Evolutionary conservation across 305 asterid genomes (phyloP), one percentile per base, ranked within the genome.

Genomic region (Rubia occidens): DNA sequence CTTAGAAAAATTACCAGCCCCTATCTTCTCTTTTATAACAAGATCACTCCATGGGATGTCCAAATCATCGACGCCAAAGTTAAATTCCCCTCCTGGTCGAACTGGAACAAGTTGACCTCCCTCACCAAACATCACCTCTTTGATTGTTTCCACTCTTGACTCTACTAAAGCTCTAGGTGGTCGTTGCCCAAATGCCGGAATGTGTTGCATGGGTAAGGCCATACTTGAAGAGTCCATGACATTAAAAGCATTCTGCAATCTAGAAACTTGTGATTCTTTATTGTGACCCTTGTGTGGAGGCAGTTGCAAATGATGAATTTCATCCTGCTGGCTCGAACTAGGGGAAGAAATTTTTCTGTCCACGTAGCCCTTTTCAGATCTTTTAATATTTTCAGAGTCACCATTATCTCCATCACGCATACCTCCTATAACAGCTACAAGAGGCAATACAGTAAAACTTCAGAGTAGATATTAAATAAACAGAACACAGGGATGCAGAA

Each of bases 11-110:
- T 79, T 86, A 95, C 99, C 99, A 83, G 98, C 87, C 73, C 98
- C 98, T 71, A 95, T 88, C 77, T 78, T 85, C 88, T 95, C 97
- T 83, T 84, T 95, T 37, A 89, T 59, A 66, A 77, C 89, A 81
- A 95, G 95, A 81, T 95, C 98, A 66, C 81, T 88, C 97, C 97
- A 89, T n/a, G 96, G 95, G 68, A 95, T 95, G 77, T 82, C 87
- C 66, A 95, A 81, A 81, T 88, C 97, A 71, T 87, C 97, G 18
- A 87, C 79, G 20, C 87, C 96, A 80, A 88, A 84, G 67, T 81
- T 64, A 77, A 80, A 75, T 68, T 85, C 89, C 60, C 82, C 82
- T 76, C 82, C 78, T 67, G 82, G 14, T 74, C 63, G 81, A 40
- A 85, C 37, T 74, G 88, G 76, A 79, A 85, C 69, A 39, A 80